phyloP scores from a whole-genome alignment of 352 stramenopile genomes.

The Sclerospora graminicola region DNA sequence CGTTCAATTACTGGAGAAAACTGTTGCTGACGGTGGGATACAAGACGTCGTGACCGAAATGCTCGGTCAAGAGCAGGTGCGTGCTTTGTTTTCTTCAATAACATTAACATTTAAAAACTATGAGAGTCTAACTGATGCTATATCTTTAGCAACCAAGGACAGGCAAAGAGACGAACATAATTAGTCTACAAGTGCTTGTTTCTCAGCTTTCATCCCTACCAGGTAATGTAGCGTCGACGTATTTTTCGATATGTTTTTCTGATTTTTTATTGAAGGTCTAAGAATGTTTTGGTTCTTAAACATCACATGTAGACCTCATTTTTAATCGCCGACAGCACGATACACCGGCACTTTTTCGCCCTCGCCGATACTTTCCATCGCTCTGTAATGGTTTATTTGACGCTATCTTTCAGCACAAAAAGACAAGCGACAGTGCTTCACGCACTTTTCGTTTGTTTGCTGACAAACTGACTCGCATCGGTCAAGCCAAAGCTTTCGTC shows the following conservation, averaged over 20 bases:
- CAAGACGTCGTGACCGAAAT: constrained; percentile 25
- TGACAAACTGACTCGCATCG: constrained; percentile 56
- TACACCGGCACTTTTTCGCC: constrained; percentile 36
- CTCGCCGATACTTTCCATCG: constrained; percentile 29
- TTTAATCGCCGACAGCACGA: constrained; percentile 44
- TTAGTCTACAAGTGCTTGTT: constrained; percentile 27
- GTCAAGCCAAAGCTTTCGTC: constrained; percentile 29
- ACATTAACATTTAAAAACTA: no score
- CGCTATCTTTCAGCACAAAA: constrained; percentile 4
- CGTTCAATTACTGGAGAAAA: constrained; percentile 31
- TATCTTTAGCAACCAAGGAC: constrained; percentile 5
- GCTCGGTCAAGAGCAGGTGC: constrained; percentile 23
- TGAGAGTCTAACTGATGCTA: no score
- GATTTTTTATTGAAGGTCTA: neutral
- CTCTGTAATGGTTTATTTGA: constrained; percentile 38
- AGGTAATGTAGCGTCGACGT: constrained; percentile 22
- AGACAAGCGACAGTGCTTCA: constrained; percentile 1
- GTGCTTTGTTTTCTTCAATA: neutral
- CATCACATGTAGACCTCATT: constrained; percentile 31
- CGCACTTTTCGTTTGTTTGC: constrained; percentile 41
- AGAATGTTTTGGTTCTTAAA: neutral
- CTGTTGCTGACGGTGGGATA: constrained; percentile 18
- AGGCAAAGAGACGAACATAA: constrained; percentile 7
- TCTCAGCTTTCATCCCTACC: constrained; percentile 34
- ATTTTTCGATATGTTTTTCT: neutral